These are phyloP conservation scores for Chaetomium olivaceum DNA, from an alignment of 2,329 filamentous ascomycete genomes.

Conservation along the genomic window DNA sequence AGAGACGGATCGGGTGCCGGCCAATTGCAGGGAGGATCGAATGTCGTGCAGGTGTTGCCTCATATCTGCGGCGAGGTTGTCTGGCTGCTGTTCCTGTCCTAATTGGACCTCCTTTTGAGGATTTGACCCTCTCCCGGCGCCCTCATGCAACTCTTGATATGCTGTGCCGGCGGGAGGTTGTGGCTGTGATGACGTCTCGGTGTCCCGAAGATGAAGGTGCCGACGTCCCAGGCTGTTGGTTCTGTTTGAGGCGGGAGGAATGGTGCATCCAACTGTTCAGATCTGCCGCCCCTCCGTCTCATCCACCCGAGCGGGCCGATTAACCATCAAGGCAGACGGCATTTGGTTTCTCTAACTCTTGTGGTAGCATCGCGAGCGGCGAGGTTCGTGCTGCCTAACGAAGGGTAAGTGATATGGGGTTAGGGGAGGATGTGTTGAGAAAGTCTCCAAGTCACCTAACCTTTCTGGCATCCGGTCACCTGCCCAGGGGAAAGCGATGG, in stretches of 20 bases:
- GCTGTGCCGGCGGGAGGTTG: neutral
- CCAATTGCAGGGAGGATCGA: neutral
- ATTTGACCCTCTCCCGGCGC: neutral
- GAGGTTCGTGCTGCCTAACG: neutral
- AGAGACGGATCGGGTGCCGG: neutral
- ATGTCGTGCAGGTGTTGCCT: slow-evolving; percentile 3
- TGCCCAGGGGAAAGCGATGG: neutral
- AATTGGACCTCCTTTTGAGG: neutral
- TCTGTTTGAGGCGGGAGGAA: neutral
- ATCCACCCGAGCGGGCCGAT: neutral
- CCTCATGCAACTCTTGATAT: neutral
- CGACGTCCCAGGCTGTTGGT: neutral
- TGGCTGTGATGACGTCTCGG: slow-evolving; percentile 1
- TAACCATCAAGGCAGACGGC: neutral
- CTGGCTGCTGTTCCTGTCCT: neutral
- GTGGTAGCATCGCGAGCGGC: neutral
- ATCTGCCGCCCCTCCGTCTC: slow-evolving; percentile 5
- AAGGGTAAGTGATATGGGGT: neutral
- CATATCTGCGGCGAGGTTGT: too few relatives aligned
- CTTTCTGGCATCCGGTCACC: neutral
- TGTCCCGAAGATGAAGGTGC: neutral
- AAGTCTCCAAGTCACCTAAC: too few relatives aligned
- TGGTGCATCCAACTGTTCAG: neutral
- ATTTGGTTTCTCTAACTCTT: neutral
- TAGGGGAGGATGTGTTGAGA: too few relatives aligned